Conservation (phyloP, 1,139 yeast genomes). For the Protomyces arabidopsidicola region DNA sequence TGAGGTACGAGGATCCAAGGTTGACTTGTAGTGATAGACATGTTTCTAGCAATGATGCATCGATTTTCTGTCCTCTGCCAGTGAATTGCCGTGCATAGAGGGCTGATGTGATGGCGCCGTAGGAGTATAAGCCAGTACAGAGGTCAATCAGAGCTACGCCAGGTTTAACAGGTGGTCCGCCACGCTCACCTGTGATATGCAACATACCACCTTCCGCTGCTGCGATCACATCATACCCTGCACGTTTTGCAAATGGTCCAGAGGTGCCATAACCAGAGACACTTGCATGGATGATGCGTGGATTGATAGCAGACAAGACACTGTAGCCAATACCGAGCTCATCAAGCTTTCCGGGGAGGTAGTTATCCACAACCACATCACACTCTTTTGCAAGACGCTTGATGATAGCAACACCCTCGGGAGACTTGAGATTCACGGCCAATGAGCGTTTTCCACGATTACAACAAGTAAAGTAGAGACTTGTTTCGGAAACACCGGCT, state of each 20-base stretch:
- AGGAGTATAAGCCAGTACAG: slow-evolving; percentile 45
- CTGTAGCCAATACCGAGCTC: slow-evolving; percentile 42
- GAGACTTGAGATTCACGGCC: slow-evolving; percentile 42
- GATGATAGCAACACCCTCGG: slow-evolving; percentile 40
- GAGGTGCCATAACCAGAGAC: slow-evolving; percentile 44
- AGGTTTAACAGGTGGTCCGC: slow-evolving; percentile 45
- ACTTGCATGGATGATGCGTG: slow-evolving; percentile 41
- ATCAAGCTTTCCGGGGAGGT: slow-evolving; percentile 43
- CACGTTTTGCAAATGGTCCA: slow-evolving; percentile 41
- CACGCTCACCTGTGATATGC: slow-evolving; percentile 46
- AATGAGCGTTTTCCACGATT: slow-evolving; percentile 44
- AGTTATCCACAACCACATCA: slow-evolving; percentile 46
- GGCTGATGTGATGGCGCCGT: slow-evolving; percentile 42
- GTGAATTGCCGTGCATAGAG: slow-evolving; percentile 40
- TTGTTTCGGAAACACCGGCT: slow-evolving; percentile 37
- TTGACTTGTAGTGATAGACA: slow-evolving; percentile 34
- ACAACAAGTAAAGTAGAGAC: slow-evolving; percentile 43
- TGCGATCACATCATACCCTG: slow-evolving; percentile 48
- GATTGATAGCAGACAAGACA: slow-evolving; percentile 35
- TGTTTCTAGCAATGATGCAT: slow-evolving; percentile 42
- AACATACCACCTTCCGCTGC: slow-evolving; percentile 47
- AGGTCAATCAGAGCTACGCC: slow-evolving; percentile 47
- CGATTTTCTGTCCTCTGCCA: slow-evolving; percentile 43
- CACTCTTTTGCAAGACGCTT: slow-evolving; percentile 38
- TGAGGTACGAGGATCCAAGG: slow-evolving; percentile 35